These are phyloP conservation scores for Trichoderma sp. DNA, from an alignment of 2,329 filamentous ascomycete species.

Conservation along the genomic window DNA sequence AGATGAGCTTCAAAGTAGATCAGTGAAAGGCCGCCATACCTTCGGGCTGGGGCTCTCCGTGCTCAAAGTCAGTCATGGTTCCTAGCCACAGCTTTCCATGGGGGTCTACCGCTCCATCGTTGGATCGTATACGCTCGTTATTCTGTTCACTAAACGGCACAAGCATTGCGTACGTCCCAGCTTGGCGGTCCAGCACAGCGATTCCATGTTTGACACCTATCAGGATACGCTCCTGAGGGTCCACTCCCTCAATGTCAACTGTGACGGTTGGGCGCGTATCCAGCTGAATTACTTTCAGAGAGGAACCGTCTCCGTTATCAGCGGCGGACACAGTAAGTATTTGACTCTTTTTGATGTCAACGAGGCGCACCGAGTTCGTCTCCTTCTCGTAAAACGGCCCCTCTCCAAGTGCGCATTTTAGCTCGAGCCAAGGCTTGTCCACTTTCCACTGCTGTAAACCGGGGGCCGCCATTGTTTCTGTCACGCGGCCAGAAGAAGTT, in stretches of 20 bases:
- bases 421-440: slow-evolving; percentile 58
- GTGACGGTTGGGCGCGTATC: slow-evolving; percentile 67
- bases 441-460: slow-evolving; percentile 56
- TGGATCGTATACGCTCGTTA: slow-evolving; percentile 66
- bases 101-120: slow-evolving; percentile 82
- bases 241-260: slow-evolving; percentile 72
- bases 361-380: slow-evolving; percentile 70
- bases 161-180: slow-evolving; percentile 59
- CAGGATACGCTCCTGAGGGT: slow-evolving; percentile 67
- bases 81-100: slow-evolving; percentile 84
- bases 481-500: neutral
- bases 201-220: slow-evolving; percentile 82
- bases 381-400: slow-evolving; percentile 72
- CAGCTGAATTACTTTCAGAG: slow-evolving; percentile 63
- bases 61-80: slow-evolving; percentile 76
- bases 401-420: slow-evolving; percentile 71
- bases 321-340: slow-evolving; percentile 72
- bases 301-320: slow-evolving; percentile 67
- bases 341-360: slow-evolving; percentile 80
- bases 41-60: slow-evolving; percentile 62
- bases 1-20: neutral
- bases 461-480: slow-evolving; percentile 1
- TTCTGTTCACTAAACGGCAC: slow-evolving; percentile 49
- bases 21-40: slow-evolving; percentile 45
- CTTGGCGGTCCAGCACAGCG: slow-evolving; percentile 71